Evolutionary conservation across 345 rosid species (phyloP).

Genomic region (Dimocarpus longan): DNA sequence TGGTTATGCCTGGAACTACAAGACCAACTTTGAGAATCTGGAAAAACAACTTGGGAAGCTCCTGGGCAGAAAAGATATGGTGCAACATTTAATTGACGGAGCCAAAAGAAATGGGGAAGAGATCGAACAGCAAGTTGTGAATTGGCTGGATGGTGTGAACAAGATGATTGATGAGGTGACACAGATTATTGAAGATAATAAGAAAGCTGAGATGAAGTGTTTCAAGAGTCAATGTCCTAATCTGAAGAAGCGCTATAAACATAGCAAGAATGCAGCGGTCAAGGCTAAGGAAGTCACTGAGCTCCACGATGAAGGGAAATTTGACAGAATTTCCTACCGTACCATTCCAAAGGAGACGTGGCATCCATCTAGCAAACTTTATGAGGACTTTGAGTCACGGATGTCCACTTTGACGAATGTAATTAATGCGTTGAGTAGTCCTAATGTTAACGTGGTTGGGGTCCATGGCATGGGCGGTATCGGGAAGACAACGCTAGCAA

Average conservation of each 20-base stretch:
- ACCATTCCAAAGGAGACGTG: neutral
- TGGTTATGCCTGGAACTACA: constrained; percentile 14
- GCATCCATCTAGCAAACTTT: neutral
- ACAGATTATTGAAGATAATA: neutral
- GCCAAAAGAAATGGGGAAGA: constrained; percentile 9
- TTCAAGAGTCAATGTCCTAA: neutral
- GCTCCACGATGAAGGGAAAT: neutral
- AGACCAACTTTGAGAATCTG: constrained; percentile 22
- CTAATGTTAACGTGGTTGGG: neutral
- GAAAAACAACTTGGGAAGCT: constrained; percentile 3
- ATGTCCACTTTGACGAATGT: neutral
- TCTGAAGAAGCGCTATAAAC: constrained; percentile 11
- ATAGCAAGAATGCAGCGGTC: constrained; percentile 5
- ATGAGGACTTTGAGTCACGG: neutral
- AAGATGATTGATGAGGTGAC: neutral
- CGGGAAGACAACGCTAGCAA: constrained; percentile 16
- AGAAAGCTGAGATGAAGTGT: neutral
- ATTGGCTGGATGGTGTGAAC: constrained; percentile 12
- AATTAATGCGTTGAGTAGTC: neutral
- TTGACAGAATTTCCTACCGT: neutral
- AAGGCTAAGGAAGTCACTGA: neutral
- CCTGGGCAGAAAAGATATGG: neutral
- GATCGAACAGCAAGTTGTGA: neutral
- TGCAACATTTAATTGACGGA: constrained; percentile 1
- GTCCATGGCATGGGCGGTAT: neutral